Base-by-base conservation (phyloP, 2,329 filamentous ascomycete genomes). In the Ophiostoma fasciatum region DNA sequence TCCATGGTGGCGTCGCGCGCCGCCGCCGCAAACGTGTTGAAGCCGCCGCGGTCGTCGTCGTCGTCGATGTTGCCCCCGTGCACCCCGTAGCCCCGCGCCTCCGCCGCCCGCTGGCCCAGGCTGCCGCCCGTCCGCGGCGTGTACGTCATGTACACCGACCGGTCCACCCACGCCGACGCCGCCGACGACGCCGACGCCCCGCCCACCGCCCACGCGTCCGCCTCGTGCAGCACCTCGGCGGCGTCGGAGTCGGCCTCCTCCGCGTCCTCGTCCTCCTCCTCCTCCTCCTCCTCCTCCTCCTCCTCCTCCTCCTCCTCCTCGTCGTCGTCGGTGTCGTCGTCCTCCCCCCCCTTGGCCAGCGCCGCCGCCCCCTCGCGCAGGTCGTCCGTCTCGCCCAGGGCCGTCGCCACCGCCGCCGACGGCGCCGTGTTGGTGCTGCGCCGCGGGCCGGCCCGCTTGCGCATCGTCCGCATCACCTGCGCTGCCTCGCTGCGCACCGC, bases 81-180 rank as follows among this genome's bases (percentile, higher is more conserved):
- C 14, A 98, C 85, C 44, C 87, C 85, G 59, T 98, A 98, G 11
- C 78, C 90, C 37, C 82, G 80, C 53, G 94, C 85, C 59, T 96
- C 88, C 35, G 80, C 82, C 5, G 80, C 66, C 2, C 44, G 44
- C 2, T 25, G 31, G 19, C 31, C 41, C 23, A 41, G 26, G 40
- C 33, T 36, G 55, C 88, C 90, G 48, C 73, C 70, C 28, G 75
- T 76, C 42, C 81, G 78, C 0, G 90, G 90, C 2, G 75, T 82
- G 65, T 98, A 98, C 9, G 83, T 82, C 85, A 98, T 96, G 74
- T 92, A 98, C 48, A 90, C 74, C 30, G 94, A 87, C 0, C 77
- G 71, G 53, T 94, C 87, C 51, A 82, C 75, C 68, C 76, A 94
- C n/a, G n/a, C n/a, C 31, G 76, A 70, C 11, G 63, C 56, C 63